Percentiles rank a stretch among this genome's conserved stretches.
These are phyloP conservation scores for Deakozyma indianensis DNA, from an alignment of 805 yeast genomes.

Conservation along the genomic window DNA sequence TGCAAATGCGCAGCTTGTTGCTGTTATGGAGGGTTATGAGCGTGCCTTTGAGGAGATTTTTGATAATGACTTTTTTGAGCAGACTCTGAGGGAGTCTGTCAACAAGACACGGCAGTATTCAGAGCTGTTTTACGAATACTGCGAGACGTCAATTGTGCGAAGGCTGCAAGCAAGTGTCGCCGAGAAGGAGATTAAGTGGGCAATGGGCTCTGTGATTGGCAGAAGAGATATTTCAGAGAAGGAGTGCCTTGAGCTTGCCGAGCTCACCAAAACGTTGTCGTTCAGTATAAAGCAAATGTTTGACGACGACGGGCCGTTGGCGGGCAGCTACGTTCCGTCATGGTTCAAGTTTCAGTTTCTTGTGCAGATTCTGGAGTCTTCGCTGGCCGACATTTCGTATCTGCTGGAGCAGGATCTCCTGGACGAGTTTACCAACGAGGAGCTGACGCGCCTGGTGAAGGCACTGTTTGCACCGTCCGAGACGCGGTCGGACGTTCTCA, in stretches of 20 bases:
- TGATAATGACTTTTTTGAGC: constrained; percentile 4
- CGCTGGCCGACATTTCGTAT: constrained; percentile 15
- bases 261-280: not conserved
- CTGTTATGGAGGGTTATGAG: constrained; percentile 4
- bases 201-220: constrained; percentile 9
- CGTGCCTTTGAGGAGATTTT: constrained; percentile 4
- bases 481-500: constrained; percentile 7
- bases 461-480: constrained; percentile 18
- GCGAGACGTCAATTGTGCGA: constrained; percentile 2
- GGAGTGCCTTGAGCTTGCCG: constrained; percentile 5
- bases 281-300: not conserved
- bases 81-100: constrained; percentile 5
- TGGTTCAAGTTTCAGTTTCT: constrained; percentile 20
- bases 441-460: constrained; percentile 12
- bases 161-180: constrained; percentile 10
- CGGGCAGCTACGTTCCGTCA: constrained; percentile 15
- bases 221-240: constrained; percentile 14
- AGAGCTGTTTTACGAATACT: not conserved
- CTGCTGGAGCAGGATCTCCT: constrained; percentile 12
- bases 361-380: constrained; percentile 16
- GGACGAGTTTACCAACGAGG: constrained; percentile 15
- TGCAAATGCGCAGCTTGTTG: constrained; percentile 5
- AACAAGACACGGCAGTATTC: not conserved
- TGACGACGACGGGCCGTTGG: constrained; percentile 3
- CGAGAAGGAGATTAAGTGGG: constrained; percentile 8